Evolutionary conservation across 2,329 filamentous ascomycete species (phyloP).

Genomic region (Aspergillus hortae): DNA sequence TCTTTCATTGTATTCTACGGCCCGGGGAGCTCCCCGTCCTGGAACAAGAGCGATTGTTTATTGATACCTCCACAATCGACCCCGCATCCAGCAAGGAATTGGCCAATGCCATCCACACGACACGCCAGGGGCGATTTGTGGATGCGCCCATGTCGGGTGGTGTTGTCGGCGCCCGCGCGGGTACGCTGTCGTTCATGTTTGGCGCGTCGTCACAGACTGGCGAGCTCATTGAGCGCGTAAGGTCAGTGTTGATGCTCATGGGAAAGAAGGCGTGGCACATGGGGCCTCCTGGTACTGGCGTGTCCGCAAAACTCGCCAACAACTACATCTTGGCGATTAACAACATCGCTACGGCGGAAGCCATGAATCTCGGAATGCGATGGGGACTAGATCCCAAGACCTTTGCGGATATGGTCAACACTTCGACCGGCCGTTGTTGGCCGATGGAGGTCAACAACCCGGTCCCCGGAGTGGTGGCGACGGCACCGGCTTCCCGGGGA

Average conservation of each 20-base stretch:
- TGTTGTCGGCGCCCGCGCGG: slow-evolving; percentile 83
- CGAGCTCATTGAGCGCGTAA: slow-evolving; percentile 60
- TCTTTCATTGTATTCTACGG: slow-evolving; percentile 73
- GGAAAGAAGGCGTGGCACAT: slow-evolving; percentile 83
- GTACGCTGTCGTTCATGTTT: slow-evolving; percentile 93
- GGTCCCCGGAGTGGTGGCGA: slow-evolving; percentile 76
- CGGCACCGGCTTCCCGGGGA: slow-evolving; percentile 69
- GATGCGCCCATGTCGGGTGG: slow-evolving; percentile 97
- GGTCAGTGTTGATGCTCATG: slow-evolving; percentile 73
- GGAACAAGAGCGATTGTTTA: slow-evolving; percentile 69
- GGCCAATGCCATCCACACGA: slow-evolving; percentile 64
- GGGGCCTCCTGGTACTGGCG: slow-evolving; percentile 76
- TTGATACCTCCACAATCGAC: slow-evolving; percentile 97
- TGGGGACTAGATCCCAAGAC: slow-evolving; percentile 63
- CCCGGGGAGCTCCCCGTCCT: slow-evolving; percentile 49
- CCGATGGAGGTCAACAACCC: slow-evolving; percentile 95
- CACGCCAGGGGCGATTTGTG: slow-evolving; percentile 71
- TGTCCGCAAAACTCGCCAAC: slow-evolving; percentile 92
- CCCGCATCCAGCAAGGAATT: slow-evolving; percentile 77
- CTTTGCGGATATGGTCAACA: slow-evolving; percentile 83
- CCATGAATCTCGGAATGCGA: slow-evolving; percentile 62
- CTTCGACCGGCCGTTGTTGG: slow-evolving; percentile 93
- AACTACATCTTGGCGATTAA: slow-evolving; percentile 94
- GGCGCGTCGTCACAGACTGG: slow-evolving; percentile 55
- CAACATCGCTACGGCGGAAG: slow-evolving; percentile 71